These are phyloP conservation scores for Yamadazyma sp. DNA, from an alignment of 1,139 yeast species.

Conservation along the genomic window DNA sequence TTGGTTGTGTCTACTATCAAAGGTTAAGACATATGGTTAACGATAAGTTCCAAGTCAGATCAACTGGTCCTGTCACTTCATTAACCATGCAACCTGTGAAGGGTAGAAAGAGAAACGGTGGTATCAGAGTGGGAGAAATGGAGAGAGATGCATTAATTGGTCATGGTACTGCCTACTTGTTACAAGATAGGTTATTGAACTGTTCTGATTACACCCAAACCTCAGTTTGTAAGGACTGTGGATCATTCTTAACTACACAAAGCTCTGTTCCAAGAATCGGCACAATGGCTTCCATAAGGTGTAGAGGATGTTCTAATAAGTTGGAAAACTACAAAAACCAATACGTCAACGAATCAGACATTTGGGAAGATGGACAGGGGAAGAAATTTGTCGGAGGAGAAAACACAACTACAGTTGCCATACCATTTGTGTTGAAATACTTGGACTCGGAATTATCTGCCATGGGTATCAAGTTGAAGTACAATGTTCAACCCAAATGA, in stretches of 20 bases:
- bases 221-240: constrained; percentile 87
- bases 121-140: constrained; percentile 99
- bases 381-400: constrained; percentile 89
- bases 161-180: constrained; percentile 95
- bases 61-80: constrained; percentile 97
- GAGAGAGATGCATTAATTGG: constrained; percentile 99
- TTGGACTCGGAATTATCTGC: constrained; percentile 95
- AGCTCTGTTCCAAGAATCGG: constrained; percentile 91
- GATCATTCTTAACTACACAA: constrained; percentile 87
- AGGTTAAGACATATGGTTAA: constrained; percentile 99
- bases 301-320: constrained; percentile 86
- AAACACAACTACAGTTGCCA: constrained; percentile 88
- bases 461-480: constrained; percentile 94
- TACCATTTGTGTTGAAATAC: constrained; percentile 94
- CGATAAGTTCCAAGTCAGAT: constrained; percentile 98
- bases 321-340: constrained; percentile 46
- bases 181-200: constrained; percentile 93
- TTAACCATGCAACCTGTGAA: constrained; percentile 99
- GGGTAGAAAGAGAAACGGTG: constrained; percentile 98
- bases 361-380: constrained; percentile 98
- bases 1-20: constrained; percentile 97
- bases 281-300: constrained; percentile 70
- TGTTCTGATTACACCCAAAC: constrained; percentile 96
- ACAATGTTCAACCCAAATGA: constrained; percentile 63
- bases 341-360: constrained; percentile 67